Base-by-base conservation (phyloP, 768 basidiomycete genomes). In the Agaricus subrufescens region DNA sequence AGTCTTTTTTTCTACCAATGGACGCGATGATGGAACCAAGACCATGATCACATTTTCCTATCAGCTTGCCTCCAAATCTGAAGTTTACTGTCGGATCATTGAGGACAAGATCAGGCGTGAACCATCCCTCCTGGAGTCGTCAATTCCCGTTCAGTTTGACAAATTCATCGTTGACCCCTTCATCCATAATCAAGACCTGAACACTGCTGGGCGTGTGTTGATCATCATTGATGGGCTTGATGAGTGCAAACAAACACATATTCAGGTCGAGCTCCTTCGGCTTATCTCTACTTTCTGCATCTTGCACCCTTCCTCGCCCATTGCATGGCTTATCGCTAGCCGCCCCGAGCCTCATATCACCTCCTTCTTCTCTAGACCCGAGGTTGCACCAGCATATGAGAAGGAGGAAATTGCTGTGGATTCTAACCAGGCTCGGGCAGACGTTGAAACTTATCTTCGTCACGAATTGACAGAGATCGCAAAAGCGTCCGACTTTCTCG, bases 41-140 rank as follows among this genome's bases (percentile, higher is more conserved):
- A 14, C 19, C 38, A 40, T 8, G 25, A 14, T 30, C 6, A 67
- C 64, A 0, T 44, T 69, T 5, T 14, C 40, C 40, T 42, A 42
- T 15, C 40, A 42, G 6, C 6, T 42, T 42, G 40, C 40, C 4
- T 10, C 40, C 0, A 34, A 34, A 34, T 34, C 8, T 6, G 7
- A 34, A 6, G 27, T 29, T 3, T 30, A 47, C 5, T 8, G 34
- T 34, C 34, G 11, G 34, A 7, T 34, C 7, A 8, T 34, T 11
- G 34, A 34, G 7, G 11, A 1, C 8, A 1, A 34, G 34, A 34
- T 34, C 5, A 34, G 8, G 8, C 34, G 34, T 34, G 34, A 34
- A 8, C 34, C 34, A 6, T 27, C 25, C 12, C 46, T 47, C 8
- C 46, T 29, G 3, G 4, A 4, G 4, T 29, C 25, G 27, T 47